Evolutionary conservation across 495 filamentous ascomycete genomes (phyloP).

Genomic region (Jackrogersella minutella): DNA sequence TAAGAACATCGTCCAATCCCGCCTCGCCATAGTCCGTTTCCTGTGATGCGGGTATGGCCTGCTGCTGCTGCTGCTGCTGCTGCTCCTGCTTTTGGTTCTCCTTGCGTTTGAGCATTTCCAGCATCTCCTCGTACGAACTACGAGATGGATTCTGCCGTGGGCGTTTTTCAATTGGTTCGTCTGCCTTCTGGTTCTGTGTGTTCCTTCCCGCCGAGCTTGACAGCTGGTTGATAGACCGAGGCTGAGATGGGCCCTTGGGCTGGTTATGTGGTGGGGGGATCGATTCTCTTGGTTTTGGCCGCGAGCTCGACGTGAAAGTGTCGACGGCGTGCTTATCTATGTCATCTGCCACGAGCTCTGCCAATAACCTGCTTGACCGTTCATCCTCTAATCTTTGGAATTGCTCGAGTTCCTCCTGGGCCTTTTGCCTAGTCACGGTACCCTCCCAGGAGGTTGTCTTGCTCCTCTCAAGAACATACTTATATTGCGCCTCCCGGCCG

Average conservation of each 20-base stretch:
- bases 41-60: slow-evolving; percentile 43
- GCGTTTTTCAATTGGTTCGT: slow-evolving; percentile 1
- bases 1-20: slow-evolving; percentile 44
- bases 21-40: slow-evolving; percentile 54
- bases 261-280: slow-evolving; percentile 2
- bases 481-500: slow-evolving; percentile 18
- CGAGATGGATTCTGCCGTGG: slow-evolving; percentile 16
- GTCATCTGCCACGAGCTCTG: neutral
- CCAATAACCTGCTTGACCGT: slow-evolving; percentile 3
- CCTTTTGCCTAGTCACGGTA: slow-evolving; percentile 14
- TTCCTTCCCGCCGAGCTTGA: neutral
- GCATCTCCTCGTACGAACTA: slow-evolving; percentile 41
- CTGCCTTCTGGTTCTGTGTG: slow-evolving; percentile 3
- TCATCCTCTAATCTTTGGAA: slow-evolving; percentile 27
- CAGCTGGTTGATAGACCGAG: slow-evolving; percentile 29
- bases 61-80: slow-evolving; percentile 5
- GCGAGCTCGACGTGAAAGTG: neutral
- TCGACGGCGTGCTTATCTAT: neutral
- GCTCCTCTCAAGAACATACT: slow-evolving; percentile 28
- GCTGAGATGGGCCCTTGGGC: slow-evolving; percentile 9
- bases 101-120: slow-evolving; percentile 35
- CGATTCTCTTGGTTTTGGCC: neutral
- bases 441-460: slow-evolving; percentile 37
- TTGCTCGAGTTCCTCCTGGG: slow-evolving; percentile 19
- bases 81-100: slow-evolving; percentile 12